phyloP scores from a whole-genome alignment of 2,329 filamentous ascomycete species.

The Colletotrichum sp. region DNA sequence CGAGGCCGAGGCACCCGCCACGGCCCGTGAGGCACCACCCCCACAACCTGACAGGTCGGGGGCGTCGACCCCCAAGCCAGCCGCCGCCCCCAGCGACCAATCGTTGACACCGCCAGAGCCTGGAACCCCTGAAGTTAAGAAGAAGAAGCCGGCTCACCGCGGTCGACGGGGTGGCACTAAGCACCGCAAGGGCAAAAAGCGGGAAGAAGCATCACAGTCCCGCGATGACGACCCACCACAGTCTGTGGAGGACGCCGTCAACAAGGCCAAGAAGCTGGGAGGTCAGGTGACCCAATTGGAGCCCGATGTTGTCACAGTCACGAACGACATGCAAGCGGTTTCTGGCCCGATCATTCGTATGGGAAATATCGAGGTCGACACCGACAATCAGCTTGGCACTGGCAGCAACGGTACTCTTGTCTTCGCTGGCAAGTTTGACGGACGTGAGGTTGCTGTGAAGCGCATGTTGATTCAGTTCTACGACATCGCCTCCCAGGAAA shows the following conservation, averaged over 20 bases:
- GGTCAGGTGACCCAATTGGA: conserved; percentile 56
- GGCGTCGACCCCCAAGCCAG: not conserved
- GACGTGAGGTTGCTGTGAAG: conserved; percentile 92
- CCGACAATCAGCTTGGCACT: conserved; percentile 69
- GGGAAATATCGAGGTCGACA: conserved; percentile 68
- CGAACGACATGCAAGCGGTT: conserved; percentile 63
- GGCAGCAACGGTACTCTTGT: conserved; percentile 98
- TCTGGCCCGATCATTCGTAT: conserved; percentile 65
- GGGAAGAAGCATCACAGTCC: conserved; percentile 55
- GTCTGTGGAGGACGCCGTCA: conserved; percentile 67
- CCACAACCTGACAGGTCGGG: not conserved
- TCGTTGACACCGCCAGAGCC: conserved; percentile 1
- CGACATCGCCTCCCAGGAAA: conserved; percentile 93
- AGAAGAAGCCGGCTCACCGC: conserved; percentile 73
- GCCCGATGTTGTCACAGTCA: conserved; percentile 64
- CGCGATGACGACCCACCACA: conserved; percentile 51
- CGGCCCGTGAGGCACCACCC: not conserved
- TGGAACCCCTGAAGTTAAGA: conserved; percentile 59
- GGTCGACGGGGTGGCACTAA: conserved; percentile 76
- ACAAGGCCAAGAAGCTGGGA: conserved; percentile 63
- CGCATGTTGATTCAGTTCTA: conserved; percentile 96
- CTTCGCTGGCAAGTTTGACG: conserved; percentile 93
- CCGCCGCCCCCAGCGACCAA: not conserved
- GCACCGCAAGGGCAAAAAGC: conserved; percentile 63
- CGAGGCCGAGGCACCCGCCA: not conserved